Conservation (phyloP, 1,139 yeast genomes). For the Nakaseomyces kungkrabaensis region DNA sequence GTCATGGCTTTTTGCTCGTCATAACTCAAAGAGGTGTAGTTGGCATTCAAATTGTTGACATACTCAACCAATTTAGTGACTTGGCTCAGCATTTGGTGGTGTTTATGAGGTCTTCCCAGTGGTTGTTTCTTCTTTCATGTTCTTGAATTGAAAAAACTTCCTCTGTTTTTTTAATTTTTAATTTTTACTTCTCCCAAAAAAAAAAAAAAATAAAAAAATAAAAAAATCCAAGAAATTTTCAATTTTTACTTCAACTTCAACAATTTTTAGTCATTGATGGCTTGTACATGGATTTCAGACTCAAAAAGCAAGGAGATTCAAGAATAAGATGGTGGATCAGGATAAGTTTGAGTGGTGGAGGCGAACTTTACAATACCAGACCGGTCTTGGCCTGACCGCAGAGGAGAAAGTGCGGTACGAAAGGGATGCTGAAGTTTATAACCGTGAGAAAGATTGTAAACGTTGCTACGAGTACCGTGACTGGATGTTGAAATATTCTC, state of each 20-base stretch:
- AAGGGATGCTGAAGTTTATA: slow-evolving; percentile 37
- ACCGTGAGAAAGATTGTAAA: slow-evolving; percentile 48
- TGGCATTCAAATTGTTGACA: slow-evolving; percentile 19
- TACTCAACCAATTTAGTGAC: slow-evolving; percentile 11
- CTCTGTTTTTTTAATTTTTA: too few species aligned
- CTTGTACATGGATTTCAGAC: too few species aligned
- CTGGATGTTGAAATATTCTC: slow-evolving; percentile 74
- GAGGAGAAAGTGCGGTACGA: slow-evolving; percentile 51
- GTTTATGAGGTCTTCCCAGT: too few species aligned
- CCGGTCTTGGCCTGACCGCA: slow-evolving; percentile 56
- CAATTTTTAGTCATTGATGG: too few species aligned
- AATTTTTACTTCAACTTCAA: too few species aligned
- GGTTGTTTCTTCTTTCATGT: too few species aligned
- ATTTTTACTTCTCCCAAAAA: too few species aligned
- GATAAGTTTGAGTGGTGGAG: slow-evolving; percentile 76
- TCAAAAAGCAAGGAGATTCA: background rate
- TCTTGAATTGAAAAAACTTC: too few species aligned
- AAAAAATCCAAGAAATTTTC: too few species aligned
- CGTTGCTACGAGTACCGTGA: slow-evolving; percentile 64
- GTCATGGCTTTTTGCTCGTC: slow-evolving; percentile 47
- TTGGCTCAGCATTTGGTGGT: slow-evolving; percentile 6
- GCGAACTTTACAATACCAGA: slow-evolving; percentile 57
- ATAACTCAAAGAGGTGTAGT: slow-evolving; percentile 35
- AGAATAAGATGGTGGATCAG: background rate
- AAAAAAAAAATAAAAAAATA: too few species aligned